Evolutionary conservation across 345 rosid species (phyloP).

Genomic region (Theobroma cacao): DNA sequence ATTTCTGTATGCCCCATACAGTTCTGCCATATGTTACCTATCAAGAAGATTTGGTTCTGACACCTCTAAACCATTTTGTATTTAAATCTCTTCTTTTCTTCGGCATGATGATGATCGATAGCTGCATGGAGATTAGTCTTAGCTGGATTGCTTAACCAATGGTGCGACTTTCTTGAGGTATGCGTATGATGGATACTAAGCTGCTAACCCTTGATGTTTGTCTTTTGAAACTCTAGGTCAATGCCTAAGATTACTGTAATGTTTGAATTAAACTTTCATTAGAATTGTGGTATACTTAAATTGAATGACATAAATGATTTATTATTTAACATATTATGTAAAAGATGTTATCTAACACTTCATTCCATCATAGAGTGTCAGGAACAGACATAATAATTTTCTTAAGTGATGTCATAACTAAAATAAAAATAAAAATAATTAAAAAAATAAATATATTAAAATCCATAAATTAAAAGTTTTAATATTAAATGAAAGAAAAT

Average conservation of each 20-base stretch:
- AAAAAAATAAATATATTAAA: no score
- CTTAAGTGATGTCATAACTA: no score
- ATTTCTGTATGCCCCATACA: not conserved
- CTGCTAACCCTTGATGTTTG: not conserved
- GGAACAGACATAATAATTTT: no score
- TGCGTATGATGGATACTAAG: constrained; percentile 26
- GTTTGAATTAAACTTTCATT: not conserved
- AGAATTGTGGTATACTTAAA: not conserved
- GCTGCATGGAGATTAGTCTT: constrained; percentile 86
- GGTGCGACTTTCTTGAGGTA: constrained; percentile 96
- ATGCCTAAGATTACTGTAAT: not conserved
- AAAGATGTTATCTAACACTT: not conserved
- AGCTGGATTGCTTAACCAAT: constrained; percentile 79
- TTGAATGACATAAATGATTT: not conserved
- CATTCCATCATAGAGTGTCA: not conserved
- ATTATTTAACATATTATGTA: not conserved
- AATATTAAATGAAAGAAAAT: no score
- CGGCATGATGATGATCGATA: constrained; percentile 40
- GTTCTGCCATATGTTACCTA: no score
- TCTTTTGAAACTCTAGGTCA: not conserved
- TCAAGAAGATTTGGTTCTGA: no score
- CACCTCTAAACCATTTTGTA: no score
- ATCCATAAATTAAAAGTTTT: no score
- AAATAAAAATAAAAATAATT: no score
- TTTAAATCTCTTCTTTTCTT: not conserved